phyloP scores from a whole-genome alignment of 2,329 filamentous ascomycete genomes.

The Lasiodiplodia gonubiensis region DNA sequence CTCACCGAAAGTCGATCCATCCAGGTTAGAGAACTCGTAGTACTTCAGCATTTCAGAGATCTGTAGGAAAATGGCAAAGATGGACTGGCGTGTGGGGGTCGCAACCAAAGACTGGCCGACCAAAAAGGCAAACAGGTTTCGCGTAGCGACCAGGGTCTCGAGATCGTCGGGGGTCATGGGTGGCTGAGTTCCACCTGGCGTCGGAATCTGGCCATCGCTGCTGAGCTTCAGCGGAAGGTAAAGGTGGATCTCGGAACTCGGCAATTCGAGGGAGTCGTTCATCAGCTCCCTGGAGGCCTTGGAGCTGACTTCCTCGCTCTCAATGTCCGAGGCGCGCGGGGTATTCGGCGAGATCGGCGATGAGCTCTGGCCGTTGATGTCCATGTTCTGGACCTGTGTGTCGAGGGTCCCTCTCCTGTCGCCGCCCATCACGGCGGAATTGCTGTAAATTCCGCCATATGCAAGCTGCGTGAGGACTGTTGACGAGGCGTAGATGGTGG shows the following conservation, averaged over 20 bases:
- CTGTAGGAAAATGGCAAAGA: slow-evolving; percentile 67
- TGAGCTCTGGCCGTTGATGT: slow-evolving; percentile 36
- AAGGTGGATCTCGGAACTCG: slow-evolving; percentile 58
- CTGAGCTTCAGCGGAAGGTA: slow-evolving; percentile 65
- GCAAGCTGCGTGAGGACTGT: slow-evolving; percentile 61
- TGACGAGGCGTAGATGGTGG: slow-evolving; percentile 63
- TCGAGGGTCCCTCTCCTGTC: slow-evolving; percentile 40
- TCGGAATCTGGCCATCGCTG: slow-evolving; percentile 51
- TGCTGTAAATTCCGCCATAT: slow-evolving; percentile 58
- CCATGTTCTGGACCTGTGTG: slow-evolving; percentile 37
- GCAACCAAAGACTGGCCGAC: slow-evolving; percentile 66
- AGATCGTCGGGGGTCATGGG: slow-evolving; percentile 54
- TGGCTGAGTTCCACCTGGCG: slow-evolving; percentile 36
- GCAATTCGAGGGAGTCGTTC: slow-evolving; percentile 56
- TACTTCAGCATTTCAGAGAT: slow-evolving; percentile 63
- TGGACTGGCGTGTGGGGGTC: slow-evolving; percentile 58
- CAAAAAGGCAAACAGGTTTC: slow-evolving; percentile 69
- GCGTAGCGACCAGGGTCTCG: slow-evolving; percentile 63
- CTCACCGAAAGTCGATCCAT: slow-evolving; percentile 68
- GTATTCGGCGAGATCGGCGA: slow-evolving; percentile 32
- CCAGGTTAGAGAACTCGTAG: slow-evolving; percentile 66
- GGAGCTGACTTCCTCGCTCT: slow-evolving; percentile 50
- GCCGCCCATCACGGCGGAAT: slow-evolving; percentile 28
- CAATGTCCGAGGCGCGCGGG: slow-evolving; percentile 41
- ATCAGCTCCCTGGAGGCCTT: slow-evolving; percentile 54